Evolutionary conservation across 768 basidiomycete genomes (phyloP), one percentile per base, ranked within the genome.

Genomic region (Tephrocybe rancida): DNA sequence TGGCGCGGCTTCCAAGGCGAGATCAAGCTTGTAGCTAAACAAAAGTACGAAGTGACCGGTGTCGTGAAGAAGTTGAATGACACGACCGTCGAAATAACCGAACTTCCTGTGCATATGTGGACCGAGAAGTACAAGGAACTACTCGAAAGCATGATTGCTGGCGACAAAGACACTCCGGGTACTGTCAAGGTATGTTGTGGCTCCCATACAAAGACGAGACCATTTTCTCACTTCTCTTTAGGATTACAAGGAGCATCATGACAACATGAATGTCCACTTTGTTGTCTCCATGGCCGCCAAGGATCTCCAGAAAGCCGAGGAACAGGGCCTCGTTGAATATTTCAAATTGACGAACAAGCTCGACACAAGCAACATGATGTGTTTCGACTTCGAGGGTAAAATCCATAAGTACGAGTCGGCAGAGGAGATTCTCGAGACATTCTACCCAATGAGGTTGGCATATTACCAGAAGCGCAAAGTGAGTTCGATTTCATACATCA

Each of bases 241-340:
- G 96, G 95, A 98, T 67, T 99, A 94, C 74, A 93, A 92, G 71
- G 97, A 98, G 66, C 88, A 98, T 65, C 95, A 97, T 63, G 94
- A 94, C 64, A 96, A 94, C 55, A 79, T 86, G 59, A 89, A 93
- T 50, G 86, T 99, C 11, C 92, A 95, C 69, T 98, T 98, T 64
- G 75, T 90, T 26, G 68, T 99, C 25, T 85, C 81, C 22, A 89
- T 98, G 87, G 73, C 75, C 2, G 83, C 87, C 42, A 88, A 88
- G 58, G 87, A 88, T 55, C 81, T 97, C 58, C 81, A 90, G 60
- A 90, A 90, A 68, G 94, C 94, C 2, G 93, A 96, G 66, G 80
- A 83, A 56, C 92, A 97, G 65, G 96, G 96, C 3, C 73, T 99
- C 27, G 62, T 86, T 27, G 95, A 97, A 69, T 91, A 84, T 68